Base-by-base conservation (phyloP, 1,284 basidiomycete genomes). In the Leccinum pachyderme region DNA sequence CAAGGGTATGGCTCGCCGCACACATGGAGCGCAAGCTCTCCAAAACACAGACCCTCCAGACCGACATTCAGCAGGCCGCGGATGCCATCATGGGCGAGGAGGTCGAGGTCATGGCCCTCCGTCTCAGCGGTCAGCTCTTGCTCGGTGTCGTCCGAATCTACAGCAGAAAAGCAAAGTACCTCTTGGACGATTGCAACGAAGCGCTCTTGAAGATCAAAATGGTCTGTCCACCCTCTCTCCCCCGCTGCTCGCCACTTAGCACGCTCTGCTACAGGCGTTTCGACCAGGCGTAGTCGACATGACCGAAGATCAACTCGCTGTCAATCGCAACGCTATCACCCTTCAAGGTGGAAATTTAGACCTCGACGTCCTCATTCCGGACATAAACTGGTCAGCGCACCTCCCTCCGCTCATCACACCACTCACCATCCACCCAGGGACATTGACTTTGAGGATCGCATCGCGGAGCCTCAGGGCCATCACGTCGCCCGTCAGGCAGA, bases 21-120 rank as follows among this genome's bases (percentile, higher is more conserved):
- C 96, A 98, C 79, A 95, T 96, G 86, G 95, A 98, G 75, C 86
- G 94, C 67, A 98, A 98, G 78, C 85, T 99, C 65, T 95, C 92
- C 67, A 99, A 99, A 75, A 87, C 90, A 31, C 93, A 96, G 71
- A 93, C 95, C 1, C 77, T 98, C 2, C 91, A 95, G 67, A 95
- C 95, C 0, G 93, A 96, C 72, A 96, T 99, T 55, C 92, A 89
- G 58, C 87, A 97, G 72, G 92, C 91, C 57, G 92, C 95, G 94
- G 93, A 87, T 65, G 91, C 91, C 12, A 96, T 95, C 68, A 87
- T 94, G 80, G 89, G 86, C 25, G 89, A 94, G 71, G 91, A 95
- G 65, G 82, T 91, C 55, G 89, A 91, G 68, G 74, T 91, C 44
- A 95, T 98, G 86, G 94, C 95, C 1, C 86, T 99, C 24, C 89